Conservation (phyloP, 768 basidiomycete species). For the Russula lepida region DNA sequence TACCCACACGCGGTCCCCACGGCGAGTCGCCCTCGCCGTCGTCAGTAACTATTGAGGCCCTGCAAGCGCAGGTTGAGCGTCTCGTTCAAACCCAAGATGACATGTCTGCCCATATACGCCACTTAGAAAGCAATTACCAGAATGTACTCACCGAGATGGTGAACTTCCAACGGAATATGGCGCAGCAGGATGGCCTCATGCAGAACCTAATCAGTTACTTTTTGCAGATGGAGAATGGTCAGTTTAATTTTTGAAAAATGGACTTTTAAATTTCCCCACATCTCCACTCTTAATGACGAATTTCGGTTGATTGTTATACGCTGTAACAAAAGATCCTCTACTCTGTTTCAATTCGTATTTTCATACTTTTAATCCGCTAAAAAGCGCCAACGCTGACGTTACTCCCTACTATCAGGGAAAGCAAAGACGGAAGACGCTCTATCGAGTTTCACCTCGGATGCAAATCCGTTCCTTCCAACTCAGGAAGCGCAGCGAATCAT, state of each 20-base stretch:
- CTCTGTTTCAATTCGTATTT: conserved; percentile 31
- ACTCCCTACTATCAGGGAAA: conserved; percentile 25
- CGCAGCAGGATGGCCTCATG: conserved; percentile 79
- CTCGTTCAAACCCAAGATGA: conserved; percentile 43
- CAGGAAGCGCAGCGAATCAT: conserved; percentile 48
- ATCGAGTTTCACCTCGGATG: conserved; percentile 24
- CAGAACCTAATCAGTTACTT: conserved; percentile 77
- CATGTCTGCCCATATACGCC: conserved; percentile 44
- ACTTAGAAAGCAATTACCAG: conserved; percentile 56
- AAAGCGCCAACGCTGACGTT: conserved; percentile 19
- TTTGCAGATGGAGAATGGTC: conserved; percentile 58
- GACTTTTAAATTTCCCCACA: not conserved
- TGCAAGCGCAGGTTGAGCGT: conserved; percentile 44
- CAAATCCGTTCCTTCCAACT: conserved; percentile 49
- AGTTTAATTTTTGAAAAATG: conserved; percentile 27
- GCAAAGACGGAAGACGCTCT: conserved; percentile 27
- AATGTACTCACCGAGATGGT: conserved; percentile 65
- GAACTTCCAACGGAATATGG: conserved; percentile 63
- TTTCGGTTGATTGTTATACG: conserved; percentile 5
- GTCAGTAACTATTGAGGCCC: conserved; percentile 26
- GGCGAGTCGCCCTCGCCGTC: conserved; percentile 26
- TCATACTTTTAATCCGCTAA: conserved; percentile 24
- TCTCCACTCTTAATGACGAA: conserved; percentile 7
- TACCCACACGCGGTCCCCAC: conserved; percentile 18
- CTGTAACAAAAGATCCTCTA: conserved; percentile 4